Percentiles rank a stretch among this genome's conserved stretches.
Evolutionary conservation across 1,284 basidiomycete genomes (phyloP).

Genomic region (Flammula alnicola): DNA sequence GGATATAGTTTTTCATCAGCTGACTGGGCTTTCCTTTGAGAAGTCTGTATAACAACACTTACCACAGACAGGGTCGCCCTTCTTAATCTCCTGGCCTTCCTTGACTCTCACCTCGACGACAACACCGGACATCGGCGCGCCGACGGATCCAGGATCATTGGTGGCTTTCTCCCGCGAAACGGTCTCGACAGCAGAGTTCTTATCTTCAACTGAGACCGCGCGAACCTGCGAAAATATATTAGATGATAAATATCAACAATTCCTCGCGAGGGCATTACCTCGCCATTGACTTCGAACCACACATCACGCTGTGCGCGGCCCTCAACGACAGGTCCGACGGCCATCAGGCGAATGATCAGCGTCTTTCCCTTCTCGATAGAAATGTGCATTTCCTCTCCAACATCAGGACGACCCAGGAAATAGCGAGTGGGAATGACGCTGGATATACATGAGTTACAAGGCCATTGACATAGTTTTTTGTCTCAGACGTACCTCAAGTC

Average conservation of each 20-base stretch:
- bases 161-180: conserved; percentile 94
- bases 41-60: conserved; percentile 36
- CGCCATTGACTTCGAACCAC: conserved; percentile 98
- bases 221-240: conserved; percentile 61
- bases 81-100: conserved; percentile 96
- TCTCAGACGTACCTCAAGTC: conserved; percentile 74
- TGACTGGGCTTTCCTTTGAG: conserved; percentile 10
- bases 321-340: conserved; percentile 91
- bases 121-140: conserved; percentile 96
- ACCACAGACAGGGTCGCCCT: conserved; percentile 93
- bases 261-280: conserved; percentile 53
- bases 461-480: conserved; percentile 4
- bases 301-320: conserved; percentile 93
- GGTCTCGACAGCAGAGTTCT: conserved; percentile 94
- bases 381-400: conserved; percentile 96
- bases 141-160: conserved; percentile 92
- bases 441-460: conserved; percentile 21
- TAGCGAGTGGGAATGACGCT: conserved; percentile 95
- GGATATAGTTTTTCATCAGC: conserved; percentile 25
- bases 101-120: conserved; percentile 98
- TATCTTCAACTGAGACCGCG: conserved; percentile 93
- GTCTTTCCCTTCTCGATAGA: conserved; percentile 98
- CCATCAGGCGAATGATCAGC: conserved; percentile 95
- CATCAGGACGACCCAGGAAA: conserved; percentile 92
- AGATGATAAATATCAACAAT: conserved; percentile 9